Percentiles rank a stretch among this genome's conserved stretches.
Evolutionary conservation across 306 rosid genomes (phyloP).

Genomic region (Sophora flavescens): DNA sequence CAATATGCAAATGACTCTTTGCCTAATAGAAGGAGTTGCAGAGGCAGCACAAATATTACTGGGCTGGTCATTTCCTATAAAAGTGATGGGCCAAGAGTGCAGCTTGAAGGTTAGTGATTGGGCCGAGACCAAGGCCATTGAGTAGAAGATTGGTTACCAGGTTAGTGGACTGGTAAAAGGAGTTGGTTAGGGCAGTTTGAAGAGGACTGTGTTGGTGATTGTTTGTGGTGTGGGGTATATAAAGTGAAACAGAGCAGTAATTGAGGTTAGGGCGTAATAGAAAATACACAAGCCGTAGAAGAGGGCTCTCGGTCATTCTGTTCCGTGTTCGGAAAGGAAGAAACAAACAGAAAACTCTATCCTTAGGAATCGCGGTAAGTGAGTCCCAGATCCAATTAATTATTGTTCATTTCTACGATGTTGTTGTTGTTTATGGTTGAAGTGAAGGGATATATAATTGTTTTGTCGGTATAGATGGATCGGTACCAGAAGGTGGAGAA

Average conservation of each 20-base stretch:
- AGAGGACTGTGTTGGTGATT: not conserved
- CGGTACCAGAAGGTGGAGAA: conserved; percentile 97
- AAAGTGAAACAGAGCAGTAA: conserved; percentile 44
- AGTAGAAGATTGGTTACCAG: not conserved
- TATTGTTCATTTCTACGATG: not conserved
- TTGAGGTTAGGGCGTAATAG: conserved; percentile 80
- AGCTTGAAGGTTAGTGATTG: not conserved
- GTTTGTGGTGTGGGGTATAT: conserved; percentile 46
- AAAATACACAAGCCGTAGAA: conserved; percentile 89
- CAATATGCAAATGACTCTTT: no score
- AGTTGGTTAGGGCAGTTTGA: conserved; percentile 80
- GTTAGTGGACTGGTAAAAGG: conserved; percentile 24
- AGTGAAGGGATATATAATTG: no score
- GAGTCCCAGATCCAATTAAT: conserved; percentile 34
- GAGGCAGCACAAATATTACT: no score
- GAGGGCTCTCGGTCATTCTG: conserved; percentile 63
- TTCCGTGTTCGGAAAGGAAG: conserved; percentile 46
- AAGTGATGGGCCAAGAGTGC: no score
- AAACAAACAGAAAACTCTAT: conserved; percentile 41
- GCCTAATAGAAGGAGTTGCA: no score
- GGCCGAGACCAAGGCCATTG: conserved; percentile 38
- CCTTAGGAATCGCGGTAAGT: conserved; percentile 57
- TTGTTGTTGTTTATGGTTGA: no score
- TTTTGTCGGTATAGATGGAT: conserved; percentile 71
- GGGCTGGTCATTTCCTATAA: no score